These are phyloP conservation scores for Mycena rebaudengoi DNA, from an alignment of 768 basidiomycete genomes.

Conservation along the genomic window DNA sequence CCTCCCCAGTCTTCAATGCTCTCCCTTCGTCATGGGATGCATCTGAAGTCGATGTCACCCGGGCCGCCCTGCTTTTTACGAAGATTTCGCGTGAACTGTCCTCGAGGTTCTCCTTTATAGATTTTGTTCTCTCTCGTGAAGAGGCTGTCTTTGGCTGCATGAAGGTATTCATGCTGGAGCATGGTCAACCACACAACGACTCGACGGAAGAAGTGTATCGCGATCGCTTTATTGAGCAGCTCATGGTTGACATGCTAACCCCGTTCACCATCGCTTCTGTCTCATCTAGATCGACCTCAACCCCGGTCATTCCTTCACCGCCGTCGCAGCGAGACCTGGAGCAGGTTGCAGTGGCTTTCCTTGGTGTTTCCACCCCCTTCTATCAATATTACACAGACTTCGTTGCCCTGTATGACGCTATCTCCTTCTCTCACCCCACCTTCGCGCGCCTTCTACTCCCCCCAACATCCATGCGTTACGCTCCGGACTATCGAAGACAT, in stretches of 20 bases:
- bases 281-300: slow-evolving; percentile 27
- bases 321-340: slow-evolving; percentile 52
- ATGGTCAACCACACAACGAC: slow-evolving; percentile 67
- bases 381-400: slow-evolving; percentile 96
- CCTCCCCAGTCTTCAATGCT: slow-evolving; percentile 70
- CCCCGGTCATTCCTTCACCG: slow-evolving; percentile 22
- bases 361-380: slow-evolving; percentile 80
- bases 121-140: slow-evolving; percentile 57
- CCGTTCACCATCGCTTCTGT: slow-evolving; percentile 54
- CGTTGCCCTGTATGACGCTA: slow-evolving; percentile 87
- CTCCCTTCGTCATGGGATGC: slow-evolving; percentile 80
- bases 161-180: slow-evolving; percentile 97
- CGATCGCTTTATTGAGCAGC: slow-evolving; percentile 65
- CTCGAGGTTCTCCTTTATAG: slow-evolving; percentile 46
- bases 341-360: slow-evolving; percentile 60
- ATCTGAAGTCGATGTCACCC: slow-evolving; percentile 80
- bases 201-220: slow-evolving; percentile 79
- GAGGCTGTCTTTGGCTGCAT: slow-evolving; percentile 81
- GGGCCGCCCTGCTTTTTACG: slow-evolving; percentile 72
- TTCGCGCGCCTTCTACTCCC: slow-evolving; percentile 83
- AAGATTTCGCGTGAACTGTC: slow-evolving; percentile 58
- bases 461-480: slow-evolving; percentile 78
- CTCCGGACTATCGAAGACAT: slow-evolving; percentile 83
- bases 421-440: slow-evolving; percentile 83
- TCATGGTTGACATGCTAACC: slow-evolving; percentile 68